Conservation (phyloP, 2,329 filamentous ascomycete species). For the Pyricularia sp. region DNA sequence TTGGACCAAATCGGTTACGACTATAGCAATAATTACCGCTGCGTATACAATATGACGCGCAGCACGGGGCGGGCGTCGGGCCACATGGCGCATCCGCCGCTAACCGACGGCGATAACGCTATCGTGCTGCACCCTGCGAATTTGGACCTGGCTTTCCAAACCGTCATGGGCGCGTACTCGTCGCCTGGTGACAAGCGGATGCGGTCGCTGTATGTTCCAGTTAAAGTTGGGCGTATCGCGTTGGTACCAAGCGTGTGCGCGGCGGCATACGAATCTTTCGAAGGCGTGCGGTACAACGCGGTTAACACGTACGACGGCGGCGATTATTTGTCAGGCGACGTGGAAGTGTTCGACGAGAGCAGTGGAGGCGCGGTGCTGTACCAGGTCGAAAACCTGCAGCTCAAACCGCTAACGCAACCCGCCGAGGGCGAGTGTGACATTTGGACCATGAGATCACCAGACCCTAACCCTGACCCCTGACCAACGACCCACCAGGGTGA, state of each 20-base stretch:
- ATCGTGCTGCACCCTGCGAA: conserved; percentile 22
- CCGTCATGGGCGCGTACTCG: conserved; percentile 20
- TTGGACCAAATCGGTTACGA: neutral
- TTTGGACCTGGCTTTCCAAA: conserved; percentile 26
- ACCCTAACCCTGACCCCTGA: no score
- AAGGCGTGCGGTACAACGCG: neutral
- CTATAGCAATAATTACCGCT: neutral
- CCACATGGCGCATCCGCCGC: neutral
- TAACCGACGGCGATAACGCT: conserved; percentile 3
- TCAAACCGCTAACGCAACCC: conserved; percentile 15
- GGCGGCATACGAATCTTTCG: neutral
- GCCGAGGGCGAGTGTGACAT: no score
- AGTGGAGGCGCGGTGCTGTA: conserved; percentile 16
- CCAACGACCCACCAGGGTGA: no score
- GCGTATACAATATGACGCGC: neutral
- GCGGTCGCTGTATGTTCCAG: conserved; percentile 21
- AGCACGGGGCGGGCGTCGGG: neutral
- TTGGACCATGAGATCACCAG: no score
- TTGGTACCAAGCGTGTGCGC: neutral
- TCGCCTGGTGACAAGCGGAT: conserved; percentile 22
- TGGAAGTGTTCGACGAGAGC: conserved; percentile 19
- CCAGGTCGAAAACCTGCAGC: conserved; percentile 17
- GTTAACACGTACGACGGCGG: neutral
- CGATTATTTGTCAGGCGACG: neutral
- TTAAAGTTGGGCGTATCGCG: neutral